Base-by-base conservation (phyloP, 2,329 filamentous ascomycete genomes). In the Scedosporium dehoogii region DNA sequence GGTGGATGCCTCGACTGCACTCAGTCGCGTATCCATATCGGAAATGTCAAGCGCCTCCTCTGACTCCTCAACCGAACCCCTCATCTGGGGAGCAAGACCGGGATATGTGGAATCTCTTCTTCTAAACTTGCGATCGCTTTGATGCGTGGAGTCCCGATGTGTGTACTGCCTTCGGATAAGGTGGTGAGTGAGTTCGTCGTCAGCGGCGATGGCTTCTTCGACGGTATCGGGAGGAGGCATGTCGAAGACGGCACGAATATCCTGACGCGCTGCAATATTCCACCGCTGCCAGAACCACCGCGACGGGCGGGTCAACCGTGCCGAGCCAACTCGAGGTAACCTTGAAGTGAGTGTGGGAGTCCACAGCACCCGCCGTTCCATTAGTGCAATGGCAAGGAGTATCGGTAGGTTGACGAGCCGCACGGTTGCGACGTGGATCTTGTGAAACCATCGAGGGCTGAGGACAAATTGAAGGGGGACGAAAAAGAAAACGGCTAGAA, bases 401-500 rank as follows among this genome's bases (percentile, higher is more conserved):
- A 92, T 77, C 0, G 91, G 91, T 2, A 89, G 79, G 72, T 94
- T 94, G 68, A 92, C 81, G 7, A 86, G 75, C 44, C 90, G 85
- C 23, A 94, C 87, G 9, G 84, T 83, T 63, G 86, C 84, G 63
- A 96, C 90, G 70, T 96, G 92, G 69, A 93, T 89, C 74, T 93
- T 94, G 78, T 96, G 91, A 71, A 94, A 94, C 90, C 90, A 93
- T 55, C 91, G 85, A 0, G 89, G 85, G n/a, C 85, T 86, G 42
- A 91, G 79, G n/a, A 90, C 68, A 68, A 90, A 90, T 68, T 91
- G 92, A 64, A 94, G 80, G 0, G 91, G 91, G 1, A 93, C 79
- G 16, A 94, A 79, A 29, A 92, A 71, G 64, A 90, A 75, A 29
- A 94, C 79, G 23, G 91, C 91, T 21, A 92, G 74, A 64, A 96